Conservation (phyloP, 352 stramenopile genomes). For the Phytophthora ramorum region DNA sequence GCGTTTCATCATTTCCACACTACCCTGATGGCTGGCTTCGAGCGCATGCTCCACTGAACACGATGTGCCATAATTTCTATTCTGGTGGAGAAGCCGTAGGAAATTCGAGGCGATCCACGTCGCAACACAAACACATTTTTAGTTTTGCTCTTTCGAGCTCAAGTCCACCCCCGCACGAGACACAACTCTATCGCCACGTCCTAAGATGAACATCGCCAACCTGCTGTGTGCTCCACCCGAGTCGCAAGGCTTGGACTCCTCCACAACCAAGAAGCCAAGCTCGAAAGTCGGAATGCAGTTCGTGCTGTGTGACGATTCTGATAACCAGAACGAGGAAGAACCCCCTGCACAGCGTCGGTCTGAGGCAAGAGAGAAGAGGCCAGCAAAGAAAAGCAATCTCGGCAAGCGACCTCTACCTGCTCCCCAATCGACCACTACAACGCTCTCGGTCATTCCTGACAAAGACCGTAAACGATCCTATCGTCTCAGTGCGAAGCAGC, state of each 20-base stretch:
- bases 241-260: background rate
- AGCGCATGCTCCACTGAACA: background rate
- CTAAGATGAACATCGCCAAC: constrained; percentile 4
- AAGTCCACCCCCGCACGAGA: background rate
- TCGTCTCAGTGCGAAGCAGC: constrained; percentile 15
- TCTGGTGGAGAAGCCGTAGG: background rate
- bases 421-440: background rate
- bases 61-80: no score
- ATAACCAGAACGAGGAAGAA: background rate
- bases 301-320: background rate
- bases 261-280: background rate
- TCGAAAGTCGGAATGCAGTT: background rate
- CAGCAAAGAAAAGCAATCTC: constrained; percentile 7
- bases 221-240: background rate
- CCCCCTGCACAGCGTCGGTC: no score
- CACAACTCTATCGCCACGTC: background rate
- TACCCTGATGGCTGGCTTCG: background rate
- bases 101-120: background rate
- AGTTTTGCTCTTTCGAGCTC: background rate
- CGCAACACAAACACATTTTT: background rate
- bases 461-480: constrained; percentile 9
- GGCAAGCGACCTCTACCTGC: background rate
- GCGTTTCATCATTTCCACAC: background rate
- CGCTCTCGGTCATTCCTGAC: constrained; percentile 4
- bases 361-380: background rate